Evolutionary conservation across 495 filamentous ascomycete species (phyloP), one percentile per base, ranked within the genome.

Genomic region (Annulohypoxylon stygium): DNA sequence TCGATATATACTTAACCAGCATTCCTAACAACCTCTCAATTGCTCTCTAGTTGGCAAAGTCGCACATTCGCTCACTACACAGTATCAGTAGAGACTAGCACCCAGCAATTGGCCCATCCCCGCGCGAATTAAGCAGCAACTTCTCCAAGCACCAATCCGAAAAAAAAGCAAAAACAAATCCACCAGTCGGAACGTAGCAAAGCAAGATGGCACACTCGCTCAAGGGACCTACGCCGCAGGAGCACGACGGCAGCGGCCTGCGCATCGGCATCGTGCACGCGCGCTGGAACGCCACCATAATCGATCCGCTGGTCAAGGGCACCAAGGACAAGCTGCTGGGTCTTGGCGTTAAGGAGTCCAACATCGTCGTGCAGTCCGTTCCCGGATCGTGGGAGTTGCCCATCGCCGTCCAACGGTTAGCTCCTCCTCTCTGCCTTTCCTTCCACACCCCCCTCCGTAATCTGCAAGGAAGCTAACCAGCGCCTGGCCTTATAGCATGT

Each of bases 231-330:
- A 74, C 76, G 54, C 83, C 81, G 43, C 81, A 85, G 73, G 71
- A 78, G 75, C 82, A 83, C 81, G 81, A 88, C 81, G 96, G 96
- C 77, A 92, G 92, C 75, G 87, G 85, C 69, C 88, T 99, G 69
- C 93, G 96, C 73, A 91, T 99, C 77, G 95, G 92, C 62, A 97
- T 99, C 76, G 89, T 99, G 34, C 96, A 98, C 82, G 96, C 95
- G 25, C 90, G 96, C 70, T 99, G 96, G 96, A 99, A 98, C 82
- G 89, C 86, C 57, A 81, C 74, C 36, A 84, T 88, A 76, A 95
- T 98, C 81, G 89, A 91, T 33, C 86, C 91, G 36, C 89, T 99
- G 20, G 86, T 99, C 48, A 85, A 86, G 30, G 96, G 96, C 61
- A 76, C 83, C 70, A 84, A 82, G 78, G 80, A 81, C 45, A 85